phyloP scores from a whole-genome alignment of 768 basidiomycete species.

The Cantharellus cinnabarinus region DNA sequence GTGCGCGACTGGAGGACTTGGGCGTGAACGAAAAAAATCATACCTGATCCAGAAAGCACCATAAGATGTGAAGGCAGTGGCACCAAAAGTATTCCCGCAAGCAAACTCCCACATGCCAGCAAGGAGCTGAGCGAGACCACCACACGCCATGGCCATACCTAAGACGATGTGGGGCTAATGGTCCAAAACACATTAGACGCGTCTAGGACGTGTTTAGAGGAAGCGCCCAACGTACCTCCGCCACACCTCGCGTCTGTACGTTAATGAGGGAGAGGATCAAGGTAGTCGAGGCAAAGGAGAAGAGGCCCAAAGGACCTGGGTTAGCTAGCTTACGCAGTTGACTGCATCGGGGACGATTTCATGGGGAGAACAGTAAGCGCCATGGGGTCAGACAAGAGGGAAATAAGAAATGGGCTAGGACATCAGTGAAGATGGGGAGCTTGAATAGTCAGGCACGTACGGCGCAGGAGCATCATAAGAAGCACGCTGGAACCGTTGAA shows the following conservation, averaged over 20 bases:
- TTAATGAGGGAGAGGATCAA: conserved; percentile 64
- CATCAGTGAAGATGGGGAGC: no score
- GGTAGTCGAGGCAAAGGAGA: conserved; percentile 69
- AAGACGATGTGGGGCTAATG: conserved; percentile 44
- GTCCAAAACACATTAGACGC: not conserved
- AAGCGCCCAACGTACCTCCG: conserved; percentile 4
- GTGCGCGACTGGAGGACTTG: not conserved
- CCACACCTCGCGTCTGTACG: conserved; percentile 31
- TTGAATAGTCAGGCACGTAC: no score
- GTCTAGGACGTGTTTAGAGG: not conserved
- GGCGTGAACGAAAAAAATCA: not conserved
- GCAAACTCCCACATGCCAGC: conserved; percentile 68
- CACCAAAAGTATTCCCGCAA: not conserved
- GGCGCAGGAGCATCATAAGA: no score
- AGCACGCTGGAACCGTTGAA: no score
- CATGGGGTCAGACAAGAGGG: no score
- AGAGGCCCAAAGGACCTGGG: conserved; percentile 47
- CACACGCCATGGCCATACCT: conserved; percentile 72
- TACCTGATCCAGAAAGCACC: conserved; percentile 24
- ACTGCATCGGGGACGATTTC: not conserved
- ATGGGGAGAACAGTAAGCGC: no score
- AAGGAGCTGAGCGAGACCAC: conserved; percentile 67
- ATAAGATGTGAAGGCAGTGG: conserved; percentile 1
- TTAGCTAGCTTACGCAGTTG: conserved; percentile 28
- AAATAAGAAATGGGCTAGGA: no score